Evolutionary conservation across 768 basidiomycete genomes (phyloP), one percentile per base, ranked within the genome.

Genomic region (Botryobasidium botryosum): DNA sequence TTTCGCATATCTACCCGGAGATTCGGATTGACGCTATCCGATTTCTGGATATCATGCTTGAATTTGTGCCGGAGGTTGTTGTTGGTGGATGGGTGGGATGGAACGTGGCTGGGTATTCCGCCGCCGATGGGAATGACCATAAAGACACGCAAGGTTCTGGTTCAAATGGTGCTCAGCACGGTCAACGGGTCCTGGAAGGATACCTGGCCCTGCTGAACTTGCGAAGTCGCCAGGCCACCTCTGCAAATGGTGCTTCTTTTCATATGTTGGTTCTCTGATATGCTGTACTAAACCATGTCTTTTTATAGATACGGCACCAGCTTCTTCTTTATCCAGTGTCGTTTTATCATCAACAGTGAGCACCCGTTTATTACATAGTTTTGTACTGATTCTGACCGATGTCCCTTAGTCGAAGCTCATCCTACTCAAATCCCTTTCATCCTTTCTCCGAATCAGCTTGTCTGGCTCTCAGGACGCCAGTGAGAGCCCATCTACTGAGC

Each of bases 1-100:
- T 91, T 58, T 90, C 86, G 0, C 83, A 91, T 54, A 92, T 97
- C 38, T 94, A 90, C 59, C 90, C 90, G 18, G 87, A 92, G 59
- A 87, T 96, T 48, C 73, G 88, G 13, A 70, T 96, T 31, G 91
- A 96, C 56, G 85, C 87, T 3, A 68, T 92, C 44, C 75, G 78
- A 10, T 74, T 87, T 52, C 61, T 96, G 35, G 71, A 82, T 53
- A 57, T 91, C 20, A 68, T 87, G 32, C 67, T 94, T 3, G 74
- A 79, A 29, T 55, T 66, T 47, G 72, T 81, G 3, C 87, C 90
- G 7, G 66, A 68, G 33, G 62, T 68, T 6, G 74, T 88, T 3
- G 70, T 78, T 3, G 63, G 64, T 42, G 76, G 78, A 6, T 91
- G 84, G 82, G 68, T 69, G 36, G 64, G 67, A 45, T 59, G 56